A percentile compares a stretch with the other conserved stretches of the same genome.
phyloP scores from a whole-genome alignment of 805 yeast genomes.

The Osmozyma mogii region DNA sequence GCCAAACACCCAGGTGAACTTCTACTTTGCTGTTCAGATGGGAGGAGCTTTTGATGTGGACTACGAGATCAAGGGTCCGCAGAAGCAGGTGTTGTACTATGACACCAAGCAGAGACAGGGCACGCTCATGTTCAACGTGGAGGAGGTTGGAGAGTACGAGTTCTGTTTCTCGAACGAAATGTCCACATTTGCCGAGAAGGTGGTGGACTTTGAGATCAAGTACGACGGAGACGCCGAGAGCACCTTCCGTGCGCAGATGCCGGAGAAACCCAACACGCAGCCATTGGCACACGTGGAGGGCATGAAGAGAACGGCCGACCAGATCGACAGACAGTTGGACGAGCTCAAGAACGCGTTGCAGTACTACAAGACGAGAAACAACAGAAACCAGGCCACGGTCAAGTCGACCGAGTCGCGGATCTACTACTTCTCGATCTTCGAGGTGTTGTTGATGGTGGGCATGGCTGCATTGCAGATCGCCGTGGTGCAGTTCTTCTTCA shows the following conservation, averaged over 20 bases:
- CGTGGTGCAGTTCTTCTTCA: constrained; percentile 64
- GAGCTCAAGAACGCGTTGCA: constrained; percentile 53
- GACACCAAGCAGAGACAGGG: constrained; percentile 69
- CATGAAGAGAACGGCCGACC: constrained; percentile 46
- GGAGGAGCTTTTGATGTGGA: constrained; percentile 80
- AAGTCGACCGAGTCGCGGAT: constrained; percentile 70
- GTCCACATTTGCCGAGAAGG: constrained; percentile 76
- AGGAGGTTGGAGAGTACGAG: constrained; percentile 68
- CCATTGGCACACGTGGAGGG: constrained; percentile 46
- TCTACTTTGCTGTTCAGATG: constrained; percentile 75
- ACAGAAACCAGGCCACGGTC: constrained; percentile 86
- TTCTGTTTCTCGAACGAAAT: constrained; percentile 79
- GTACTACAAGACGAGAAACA: constrained; percentile 84
- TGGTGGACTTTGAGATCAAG: constrained; percentile 74
- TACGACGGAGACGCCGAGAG: constrained; percentile 33
- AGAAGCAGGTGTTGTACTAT: constrained; percentile 41
- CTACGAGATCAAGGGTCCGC: constrained; percentile 55
- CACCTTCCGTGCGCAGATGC: constrained; percentile 53
- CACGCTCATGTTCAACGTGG: constrained; percentile 66
- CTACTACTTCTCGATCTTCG: constrained; percentile 66
- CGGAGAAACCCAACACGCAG: constrained; percentile 39
- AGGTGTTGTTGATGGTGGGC: constrained; percentile 64
- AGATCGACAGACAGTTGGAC: constrained; percentile 53
- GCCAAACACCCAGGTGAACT: constrained; percentile 55
- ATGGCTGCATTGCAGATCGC: constrained; percentile 66